Evolutionary conservation across 2,329 filamentous ascomycete species (phyloP), one percentile per base, ranked within the genome.

Genomic region (Aspergillus sp.): DNA sequence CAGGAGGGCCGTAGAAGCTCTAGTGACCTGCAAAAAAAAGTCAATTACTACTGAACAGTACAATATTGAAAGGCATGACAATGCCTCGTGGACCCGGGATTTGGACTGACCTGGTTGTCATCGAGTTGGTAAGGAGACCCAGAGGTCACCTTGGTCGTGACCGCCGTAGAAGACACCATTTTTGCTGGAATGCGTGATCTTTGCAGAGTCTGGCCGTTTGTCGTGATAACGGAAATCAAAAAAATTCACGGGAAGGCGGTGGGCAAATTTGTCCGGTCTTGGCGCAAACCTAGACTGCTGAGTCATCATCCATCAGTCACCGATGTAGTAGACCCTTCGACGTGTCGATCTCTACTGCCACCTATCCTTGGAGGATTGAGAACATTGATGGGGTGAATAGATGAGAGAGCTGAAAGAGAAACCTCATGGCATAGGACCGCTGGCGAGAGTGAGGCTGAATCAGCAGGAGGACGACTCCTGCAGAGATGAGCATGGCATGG

Each of bases 1-100:
- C 58, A 86, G 70, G 47, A 87, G 77, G 21, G 83, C 83, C 53
- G 76, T 79, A 36, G 82, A 81, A 56, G 84, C 84, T 72, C 79
- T 80, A 56, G 81, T 69, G 48, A 83, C 82, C 75, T 87, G 64
- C 43, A 50, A 41, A 55, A 45, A 42, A 42, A 42, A 19, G 19
- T 42, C 16, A 42, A 6, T 42, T 13, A 17, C 40, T 17, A 10
- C 10, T 13, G 17, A 10, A 17, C 40, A 17, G 40, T 3, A 49
- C 56, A 54, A 60, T 53, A 58, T 53, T 31, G 20, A 54, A 55
- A 58, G 45, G 34, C 36, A 51, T 10, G 36, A 41, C 16, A 16
- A 16, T 49, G 53, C 5, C 16, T 29, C 10, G 19, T 45, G 29
- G 13, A 4, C 10, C 16, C 41, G 5, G 36, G 20, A 17, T 17